Evolutionary conservation across 2,329 filamentous ascomycete species (phyloP).

Genomic region (Alternaria viburni): DNA sequence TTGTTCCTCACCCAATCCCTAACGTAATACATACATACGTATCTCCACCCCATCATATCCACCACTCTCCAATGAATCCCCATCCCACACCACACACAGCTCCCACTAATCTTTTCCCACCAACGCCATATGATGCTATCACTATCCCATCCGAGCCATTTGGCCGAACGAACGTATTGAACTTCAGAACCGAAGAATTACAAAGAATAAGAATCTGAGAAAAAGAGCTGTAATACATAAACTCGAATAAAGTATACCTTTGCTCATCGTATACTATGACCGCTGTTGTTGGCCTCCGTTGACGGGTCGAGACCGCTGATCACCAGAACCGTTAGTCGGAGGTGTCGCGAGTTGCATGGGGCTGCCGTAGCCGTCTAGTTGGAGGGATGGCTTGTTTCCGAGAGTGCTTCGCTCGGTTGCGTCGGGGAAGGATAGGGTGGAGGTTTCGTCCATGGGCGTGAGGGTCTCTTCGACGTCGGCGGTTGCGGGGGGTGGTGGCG

Average conservation of each 20-base stretch:
- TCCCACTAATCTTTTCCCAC: background rate
- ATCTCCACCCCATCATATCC: background rate
- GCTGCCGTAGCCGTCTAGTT: conserved; percentile 28
- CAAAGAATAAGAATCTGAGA: conserved; percentile 5
- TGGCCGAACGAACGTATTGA: background rate
- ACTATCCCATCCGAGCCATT: background rate
- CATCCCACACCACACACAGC: background rate
- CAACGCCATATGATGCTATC: conserved; percentile 9
- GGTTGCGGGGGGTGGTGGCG: conserved; percentile 46
- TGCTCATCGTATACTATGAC: background rate
- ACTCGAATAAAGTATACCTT: background rate
- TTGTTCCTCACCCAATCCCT: background rate
- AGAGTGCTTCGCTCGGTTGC: conserved; percentile 22
- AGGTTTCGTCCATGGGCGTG: conserved; percentile 34
- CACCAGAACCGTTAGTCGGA: conserved; percentile 43
- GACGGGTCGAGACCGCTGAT: conserved; percentile 12
- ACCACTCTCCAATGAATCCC: background rate
- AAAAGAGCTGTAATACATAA: background rate
- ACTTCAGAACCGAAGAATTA: conserved; percentile 1
- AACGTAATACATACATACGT: background rate
- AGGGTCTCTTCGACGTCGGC: conserved; percentile 36
- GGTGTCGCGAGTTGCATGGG: conserved; percentile 56
- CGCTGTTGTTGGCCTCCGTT: background rate
- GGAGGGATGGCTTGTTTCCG: conserved; percentile 9
- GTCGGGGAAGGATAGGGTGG: conserved; percentile 7